Conservation (phyloP, 192 early-diverging fungal species). For the Phlyctochytrium planicorne region DNA sequence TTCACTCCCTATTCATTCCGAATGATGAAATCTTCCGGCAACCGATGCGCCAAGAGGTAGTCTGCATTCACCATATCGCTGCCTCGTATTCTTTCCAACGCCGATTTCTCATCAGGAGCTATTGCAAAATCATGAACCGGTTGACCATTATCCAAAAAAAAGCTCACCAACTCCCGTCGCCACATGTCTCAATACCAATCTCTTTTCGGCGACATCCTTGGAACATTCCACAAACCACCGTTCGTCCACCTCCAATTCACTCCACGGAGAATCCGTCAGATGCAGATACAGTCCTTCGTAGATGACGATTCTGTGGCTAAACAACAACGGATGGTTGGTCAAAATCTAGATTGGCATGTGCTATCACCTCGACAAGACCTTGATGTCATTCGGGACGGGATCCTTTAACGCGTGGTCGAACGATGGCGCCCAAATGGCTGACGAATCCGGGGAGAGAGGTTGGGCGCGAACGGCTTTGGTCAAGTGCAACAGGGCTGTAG, state of each 20-base stretch:
- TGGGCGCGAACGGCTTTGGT: conserved; percentile 17
- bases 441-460: not conserved
- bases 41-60: no score
- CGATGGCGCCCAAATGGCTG: conserved; percentile 31
- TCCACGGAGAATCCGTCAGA: conserved; percentile 40
- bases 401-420: conserved; percentile 56
- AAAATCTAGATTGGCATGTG: not conserved
- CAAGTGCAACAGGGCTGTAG: no score
- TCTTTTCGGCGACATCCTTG: conserved; percentile 21
- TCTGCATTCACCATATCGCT: no score
- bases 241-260: conserved; percentile 41
- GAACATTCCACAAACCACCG: conserved; percentile 45
- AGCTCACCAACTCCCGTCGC: conserved; percentile 35
- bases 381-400: conserved; percentile 42
- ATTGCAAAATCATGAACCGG: no score
- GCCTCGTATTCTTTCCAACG: no score
- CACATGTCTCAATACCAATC: conserved; percentile 47
- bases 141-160: no score
- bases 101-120: no score
- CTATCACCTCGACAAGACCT: conserved; percentile 26
- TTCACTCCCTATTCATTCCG: no score
- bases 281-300: conserved; percentile 56
- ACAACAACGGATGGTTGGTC: no score
- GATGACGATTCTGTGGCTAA: conserved; percentile 46
- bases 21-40: no score